phyloP scores from a whole-genome alignment of 208 protist species.

The Trypanosoma mega region DNA sequence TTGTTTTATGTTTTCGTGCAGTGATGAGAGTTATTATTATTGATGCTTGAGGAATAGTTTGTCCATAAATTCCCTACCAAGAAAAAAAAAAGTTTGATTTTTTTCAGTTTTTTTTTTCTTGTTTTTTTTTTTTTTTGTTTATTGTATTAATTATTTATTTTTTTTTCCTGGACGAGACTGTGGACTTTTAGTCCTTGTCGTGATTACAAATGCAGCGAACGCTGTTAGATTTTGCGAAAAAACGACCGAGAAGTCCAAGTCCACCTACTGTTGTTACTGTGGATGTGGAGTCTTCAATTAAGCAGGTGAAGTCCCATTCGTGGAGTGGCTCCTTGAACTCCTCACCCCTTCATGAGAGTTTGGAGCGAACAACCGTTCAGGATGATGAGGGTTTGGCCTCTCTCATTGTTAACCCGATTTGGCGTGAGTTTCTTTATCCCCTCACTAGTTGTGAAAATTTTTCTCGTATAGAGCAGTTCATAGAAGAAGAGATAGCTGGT shows the following conservation, averaged over 20 bases:
- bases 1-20: not conserved
- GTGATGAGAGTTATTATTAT: not conserved
- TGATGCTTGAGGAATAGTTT: too few relatives aligned
- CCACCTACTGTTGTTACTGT: not conserved
- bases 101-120: not conserved
- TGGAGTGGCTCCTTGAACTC: constrained; percentile 8
- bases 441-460: constrained; percentile 51
- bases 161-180: not conserved
- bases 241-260: constrained; percentile 6
- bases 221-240: constrained; percentile 22
- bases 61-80: too few relatives aligned
- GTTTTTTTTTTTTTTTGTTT: not conserved
- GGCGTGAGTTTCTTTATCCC: constrained; percentile 58
- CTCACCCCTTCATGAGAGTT: not conserved
- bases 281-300: not conserved
- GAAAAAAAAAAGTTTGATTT: not conserved
- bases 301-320: not conserved
- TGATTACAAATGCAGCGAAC: constrained; percentile 29
- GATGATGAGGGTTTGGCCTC: constrained; percentile 33
- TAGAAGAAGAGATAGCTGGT: constrained; percentile 41
- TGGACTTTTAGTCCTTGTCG: too few relatives aligned
- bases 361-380: not conserved
- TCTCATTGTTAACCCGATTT: constrained; percentile 48
- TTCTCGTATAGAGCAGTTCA: constrained; percentile 56
- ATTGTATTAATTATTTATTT: not conserved